phyloP scores from a whole-genome alignment of 1,284 basidiomycete genomes.

The Cryptococcus floricola region DNA sequence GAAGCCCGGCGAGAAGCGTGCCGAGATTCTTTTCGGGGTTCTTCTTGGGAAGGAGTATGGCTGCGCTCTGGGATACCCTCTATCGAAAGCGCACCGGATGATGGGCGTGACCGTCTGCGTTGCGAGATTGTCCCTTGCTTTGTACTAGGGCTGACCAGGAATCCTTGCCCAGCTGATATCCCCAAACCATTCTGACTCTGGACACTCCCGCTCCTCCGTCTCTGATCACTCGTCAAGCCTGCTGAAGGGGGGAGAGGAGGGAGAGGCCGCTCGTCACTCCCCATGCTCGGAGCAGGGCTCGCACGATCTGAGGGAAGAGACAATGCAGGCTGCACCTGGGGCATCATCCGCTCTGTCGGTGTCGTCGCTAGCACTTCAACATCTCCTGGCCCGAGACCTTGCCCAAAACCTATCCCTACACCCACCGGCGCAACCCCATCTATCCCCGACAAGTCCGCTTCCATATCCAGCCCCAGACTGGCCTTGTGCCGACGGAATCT shows the following conservation, averaged over 20 bases:
- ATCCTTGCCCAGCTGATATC: neutral
- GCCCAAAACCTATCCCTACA: no score
- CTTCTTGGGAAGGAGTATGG: neutral
- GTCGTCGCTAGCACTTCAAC: constrained; percentile 19
- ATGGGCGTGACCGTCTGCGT: constrained; percentile 25
- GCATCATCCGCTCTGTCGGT: constrained; percentile 5
- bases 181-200: neutral
- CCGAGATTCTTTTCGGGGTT: no score
- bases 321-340: neutral
- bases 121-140: constrained; percentile 38
- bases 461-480: constrained; percentile 30
- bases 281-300: neutral
- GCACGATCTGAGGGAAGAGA: neutral
- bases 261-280: neutral
- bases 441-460: constrained; percentile 25
- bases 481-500: constrained; percentile 6
- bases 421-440: constrained; percentile 16
- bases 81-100: constrained; percentile 4
- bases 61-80: neutral
- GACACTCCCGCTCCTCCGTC: neutral
- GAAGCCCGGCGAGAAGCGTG: neutral
- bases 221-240: neutral
- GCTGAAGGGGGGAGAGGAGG: constrained; percentile 1
- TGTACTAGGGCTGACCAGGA: constrained; percentile 34
- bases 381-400: constrained; percentile 5